phyloP scores from a whole-genome alignment of 2,329 filamentous ascomycete genomes.

The Colletotrichum siamense region DNA sequence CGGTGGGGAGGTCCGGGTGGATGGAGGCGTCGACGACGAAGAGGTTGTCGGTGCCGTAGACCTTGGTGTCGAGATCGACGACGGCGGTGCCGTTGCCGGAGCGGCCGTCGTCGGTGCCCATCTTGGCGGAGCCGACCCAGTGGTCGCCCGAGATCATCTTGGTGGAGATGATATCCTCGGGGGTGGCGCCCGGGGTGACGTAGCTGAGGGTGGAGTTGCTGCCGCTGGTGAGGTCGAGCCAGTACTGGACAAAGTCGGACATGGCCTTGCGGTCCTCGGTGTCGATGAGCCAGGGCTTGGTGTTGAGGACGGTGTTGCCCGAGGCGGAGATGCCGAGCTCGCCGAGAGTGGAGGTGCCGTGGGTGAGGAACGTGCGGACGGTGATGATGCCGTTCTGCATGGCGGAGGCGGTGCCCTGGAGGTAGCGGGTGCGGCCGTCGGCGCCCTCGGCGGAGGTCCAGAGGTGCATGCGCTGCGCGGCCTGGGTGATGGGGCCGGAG shows the following conservation, averaged over 20 bases:
- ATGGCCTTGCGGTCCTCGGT: slow-evolving; percentile 25
- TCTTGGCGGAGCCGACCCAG: slow-evolving; percentile 27
- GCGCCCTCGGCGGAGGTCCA: slow-evolving; percentile 26
- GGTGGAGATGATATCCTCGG: slow-evolving; percentile 8
- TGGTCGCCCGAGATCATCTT: slow-evolving; percentile 20
- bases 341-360: slow-evolving; percentile 28
- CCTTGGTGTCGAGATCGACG: slow-evolving; percentile 61
- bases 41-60: slow-evolving; percentile 66
- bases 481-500: slow-evolving; percentile 28
- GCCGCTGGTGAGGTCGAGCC: slow-evolving; percentile 17
- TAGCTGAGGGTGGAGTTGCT: slow-evolving; percentile 17
- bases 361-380: slow-evolving; percentile 27
- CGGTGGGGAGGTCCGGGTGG: slow-evolving; percentile 51
- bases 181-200: slow-evolving; percentile 9
- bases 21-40: slow-evolving; percentile 68
- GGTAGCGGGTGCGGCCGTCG: slow-evolving; percentile 28
- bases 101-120: slow-evolving; percentile 51
- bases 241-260: slow-evolving; percentile 15
- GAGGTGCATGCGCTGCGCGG: slow-evolving; percentile 26
- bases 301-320: slow-evolving; percentile 27
- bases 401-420: slow-evolving; percentile 27
- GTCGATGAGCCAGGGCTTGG: slow-evolving; percentile 26
- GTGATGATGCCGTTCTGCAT: slow-evolving; percentile 21
- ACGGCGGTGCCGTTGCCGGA: slow-evolving; percentile 52
- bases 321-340: slow-evolving; percentile 25